A percentile compares a stretch with the other conserved stretches of the same genome.
phyloP scores from a whole-genome alignment of 202 grass and related monocot genomes.

The Elaeis oleifera region DNA sequence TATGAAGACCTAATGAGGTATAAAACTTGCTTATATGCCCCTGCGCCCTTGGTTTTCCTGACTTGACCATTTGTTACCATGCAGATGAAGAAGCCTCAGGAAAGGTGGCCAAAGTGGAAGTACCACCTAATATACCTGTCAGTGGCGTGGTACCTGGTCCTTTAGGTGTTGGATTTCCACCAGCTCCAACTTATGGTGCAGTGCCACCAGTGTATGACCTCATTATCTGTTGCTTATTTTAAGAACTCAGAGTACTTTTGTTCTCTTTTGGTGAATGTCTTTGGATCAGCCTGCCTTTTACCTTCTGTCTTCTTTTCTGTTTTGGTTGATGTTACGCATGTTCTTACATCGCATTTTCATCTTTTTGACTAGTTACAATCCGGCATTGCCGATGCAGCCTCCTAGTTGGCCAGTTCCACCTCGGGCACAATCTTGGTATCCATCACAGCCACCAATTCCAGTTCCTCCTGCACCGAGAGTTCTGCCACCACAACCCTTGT shows the following conservation, averaged over 20 bases:
- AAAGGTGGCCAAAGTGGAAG: conserved; percentile 74
- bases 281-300: neutral
- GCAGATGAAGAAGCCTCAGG: conserved; percentile 77
- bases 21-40: no score
- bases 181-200: conserved; percentile 50
- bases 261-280: no score
- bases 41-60: neutral
- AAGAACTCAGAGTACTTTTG: no score
- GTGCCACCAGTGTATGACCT: conserved; percentile 60
- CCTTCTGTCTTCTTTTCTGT: conserved; percentile 5
- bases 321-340: neutral
- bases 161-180: conserved; percentile 47
- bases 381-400: conserved; percentile 39
- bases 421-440: conserved; percentile 61
- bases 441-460: conserved; percentile 43
- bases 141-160: conserved; percentile 42
- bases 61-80: conserved; percentile 10
- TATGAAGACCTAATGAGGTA: no score
- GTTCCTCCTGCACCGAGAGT: conserved; percentile 37
- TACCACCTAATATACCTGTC: conserved; percentile 39
- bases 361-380: conserved; percentile 60
- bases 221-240: conserved; percentile 9
- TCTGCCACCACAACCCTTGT: conserved; percentile 51
- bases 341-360: no score
- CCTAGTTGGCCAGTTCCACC: conserved; percentile 48